A percentile compares a stretch with the other conserved stretches of the same genome.
phyloP scores from a whole-genome alignment of 2,329 filamentous ascomycete species.

The Diaporthe nobilis region DNA sequence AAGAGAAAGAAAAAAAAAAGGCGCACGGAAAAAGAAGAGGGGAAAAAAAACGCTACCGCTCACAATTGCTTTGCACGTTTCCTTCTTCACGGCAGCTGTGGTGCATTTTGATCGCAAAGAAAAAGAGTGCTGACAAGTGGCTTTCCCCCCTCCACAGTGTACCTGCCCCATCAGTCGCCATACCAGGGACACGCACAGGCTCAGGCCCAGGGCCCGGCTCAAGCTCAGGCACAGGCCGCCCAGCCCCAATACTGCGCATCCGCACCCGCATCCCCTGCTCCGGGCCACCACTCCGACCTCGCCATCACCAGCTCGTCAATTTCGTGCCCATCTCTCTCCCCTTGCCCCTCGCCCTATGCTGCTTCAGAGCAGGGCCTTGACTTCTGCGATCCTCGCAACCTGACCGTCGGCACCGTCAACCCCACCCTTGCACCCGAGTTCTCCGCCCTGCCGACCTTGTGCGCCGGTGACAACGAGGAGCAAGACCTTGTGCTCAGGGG shows the following conservation, averaged over 20 bases:
- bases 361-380: conserved; percentile 80
- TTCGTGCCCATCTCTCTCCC: conserved; percentile 87
- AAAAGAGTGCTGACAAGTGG: conserved; percentile 37
- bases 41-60: background rate
- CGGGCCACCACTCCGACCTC: conserved; percentile 28
- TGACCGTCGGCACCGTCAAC: conserved; percentile 77
- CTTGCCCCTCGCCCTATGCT: conserved; percentile 86
- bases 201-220: conserved; percentile 46
- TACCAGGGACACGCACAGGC: conserved; percentile 15
- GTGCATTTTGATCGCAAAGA: conserved; percentile 1
- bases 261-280: conserved; percentile 38
- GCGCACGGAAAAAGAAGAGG: background rate
- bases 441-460: conserved; percentile 73
- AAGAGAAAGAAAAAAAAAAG: background rate
- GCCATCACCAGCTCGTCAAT: conserved; percentile 67
- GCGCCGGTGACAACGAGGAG: conserved; percentile 75
- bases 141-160: conserved; percentile 55
- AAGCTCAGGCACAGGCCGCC: conserved; percentile 55
- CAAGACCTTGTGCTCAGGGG: conserved; percentile 60
- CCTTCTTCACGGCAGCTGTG: conserved; percentile 1
- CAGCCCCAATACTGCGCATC: conserved; percentile 38
- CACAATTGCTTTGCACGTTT: background rate
- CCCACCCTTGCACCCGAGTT: conserved; percentile 72
- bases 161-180: conserved; percentile 51
- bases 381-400: conserved; percentile 92